phyloP scores from a whole-genome alignment of 129 eudicot genomes.

The Flaveria linearis region DNA sequence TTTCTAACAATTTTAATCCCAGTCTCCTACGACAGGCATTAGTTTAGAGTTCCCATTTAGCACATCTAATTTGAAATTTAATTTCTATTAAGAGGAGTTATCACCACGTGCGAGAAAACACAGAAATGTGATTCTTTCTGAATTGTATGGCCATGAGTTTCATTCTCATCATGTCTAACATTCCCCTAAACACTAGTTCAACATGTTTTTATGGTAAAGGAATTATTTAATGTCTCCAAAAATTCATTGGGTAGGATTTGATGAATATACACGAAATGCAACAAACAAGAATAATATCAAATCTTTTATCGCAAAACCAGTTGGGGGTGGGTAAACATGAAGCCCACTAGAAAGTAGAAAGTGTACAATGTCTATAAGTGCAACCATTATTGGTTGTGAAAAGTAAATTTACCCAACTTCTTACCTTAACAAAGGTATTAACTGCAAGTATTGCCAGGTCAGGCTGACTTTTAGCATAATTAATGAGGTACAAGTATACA shows the following conservation, averaged over 20 bases:
- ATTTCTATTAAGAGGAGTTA: neutral
- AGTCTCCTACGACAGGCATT: neutral
- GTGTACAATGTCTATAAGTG: neutral
- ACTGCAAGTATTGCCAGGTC: conserved; percentile 99
- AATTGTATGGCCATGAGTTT: no score
- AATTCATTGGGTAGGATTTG: no score
- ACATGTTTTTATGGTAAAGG: no score
- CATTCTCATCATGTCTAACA: no score
- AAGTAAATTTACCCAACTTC: conserved; percentile 18
- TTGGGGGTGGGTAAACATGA: neutral
- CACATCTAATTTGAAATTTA: neutral
- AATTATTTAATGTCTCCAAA: no score
- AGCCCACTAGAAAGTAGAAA: conserved; percentile 20
- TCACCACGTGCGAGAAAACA: no score
- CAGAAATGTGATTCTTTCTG: no score
- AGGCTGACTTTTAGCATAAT: conserved; percentile 98
- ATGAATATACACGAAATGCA: no score
- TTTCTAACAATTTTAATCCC: neutral
- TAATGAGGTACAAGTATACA: conserved; percentile 93
- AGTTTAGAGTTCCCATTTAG: conserved; percentile 4
- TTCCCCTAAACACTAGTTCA: no score
- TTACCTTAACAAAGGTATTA: conserved; percentile 95
- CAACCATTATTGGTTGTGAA: neutral
- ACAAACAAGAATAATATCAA: no score
- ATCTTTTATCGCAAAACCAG: no score